Base-by-base conservation (phyloP, 768 basidiomycete species). In the Cyclocybe aegerita region DNA sequence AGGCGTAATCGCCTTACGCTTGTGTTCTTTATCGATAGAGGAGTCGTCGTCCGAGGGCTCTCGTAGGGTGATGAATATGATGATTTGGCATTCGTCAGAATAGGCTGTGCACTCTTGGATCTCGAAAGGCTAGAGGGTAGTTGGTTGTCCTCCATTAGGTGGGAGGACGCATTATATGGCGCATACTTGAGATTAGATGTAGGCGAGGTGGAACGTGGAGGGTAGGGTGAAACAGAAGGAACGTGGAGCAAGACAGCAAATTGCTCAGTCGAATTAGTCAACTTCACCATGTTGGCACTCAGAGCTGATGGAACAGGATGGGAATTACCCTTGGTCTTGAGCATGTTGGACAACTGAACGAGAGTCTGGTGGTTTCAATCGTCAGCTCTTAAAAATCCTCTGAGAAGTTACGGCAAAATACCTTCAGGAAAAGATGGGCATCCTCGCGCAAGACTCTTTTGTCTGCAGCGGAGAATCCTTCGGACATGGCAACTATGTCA, bases 211-310 rank as follows among this genome's bases (percentile, higher is more conserved):
- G 86, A 74, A 35, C 82, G 74, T 36, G 70, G 52, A 7, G 79
- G 77, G 11, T 79, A 68, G 8, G 85, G 80, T 38, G 90, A 81
- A 57, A 90, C 83, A 0, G 88, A 90, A 6, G 93, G 92, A 41
- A 93, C 86, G 60, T 92, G 90, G 12, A 95, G 72, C 42, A 96
- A 74, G 56, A 92, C 90, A 43, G 90, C 85, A 59, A 93, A 88
- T 65, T 91, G 91, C 66, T 95, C 86, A 9, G 93, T 92, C 9
- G 86, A 80, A 59, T 90, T 88, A 15, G 87, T 90, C 49, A 97
- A 76, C 55, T 81, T 80, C 36, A 86, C 80, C 73, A 93, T 84
- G 60, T 85, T 83, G 47, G 73, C 78, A 52, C 89, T 81, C 38
- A 95, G 73, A 32, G 75, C 67, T 4, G 81, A 55, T n/a, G 74